Evolutionary conservation across 2,329 filamentous ascomycete genomes (phyloP), one percentile per base, ranked within the genome.

Genomic region (Pestalotiopsis sp.): DNA sequence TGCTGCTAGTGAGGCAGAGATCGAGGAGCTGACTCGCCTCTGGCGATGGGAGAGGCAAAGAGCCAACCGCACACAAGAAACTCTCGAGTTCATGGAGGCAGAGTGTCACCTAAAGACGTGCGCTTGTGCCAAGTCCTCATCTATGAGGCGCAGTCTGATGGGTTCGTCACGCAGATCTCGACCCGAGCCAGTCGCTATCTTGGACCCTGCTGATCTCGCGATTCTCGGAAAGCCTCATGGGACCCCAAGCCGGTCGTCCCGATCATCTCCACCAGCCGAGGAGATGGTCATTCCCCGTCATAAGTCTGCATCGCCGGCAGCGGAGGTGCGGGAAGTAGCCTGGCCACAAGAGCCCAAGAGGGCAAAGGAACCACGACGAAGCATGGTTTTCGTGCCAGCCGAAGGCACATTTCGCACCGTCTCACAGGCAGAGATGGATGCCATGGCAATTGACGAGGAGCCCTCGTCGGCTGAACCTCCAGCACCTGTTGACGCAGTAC

Each of bases 71-170:
- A 91, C 92, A 0, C 85, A 91, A 71, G 92, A 94, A 70, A 88
- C 92, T 75, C 85, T 94, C 62, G 91, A 94, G 40, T 95, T 93
- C 78, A 83, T 95, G 77, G 89, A 93, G 75, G 87, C 92, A 67
- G 92, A 95, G 78, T 94, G 91, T 77, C 85, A 89, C 64, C 86
- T 94, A 72, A 85, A 87, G 61, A 89, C 87, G 79, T 93, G 92
- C 81, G 83, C 86, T 1, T 91, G 90, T 76, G 86, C 82, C 69
- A 86, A 83, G 72, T 20, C 57, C 14, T 68, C 78, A 52, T 78
- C 78, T 17, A 75, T 76, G 12, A 73, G 78, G 12, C 72, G 76
- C 74, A 70, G 75, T 38, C 59, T 71, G 45, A 36, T 52, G 13
- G 65, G 63, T 25, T 73, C 80, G 62, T 68, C 78, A n/a, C 82